Base-by-base conservation (phyloP, 2,329 filamentous ascomycete species). In the Neopestalotiopsis sp. region DNA sequence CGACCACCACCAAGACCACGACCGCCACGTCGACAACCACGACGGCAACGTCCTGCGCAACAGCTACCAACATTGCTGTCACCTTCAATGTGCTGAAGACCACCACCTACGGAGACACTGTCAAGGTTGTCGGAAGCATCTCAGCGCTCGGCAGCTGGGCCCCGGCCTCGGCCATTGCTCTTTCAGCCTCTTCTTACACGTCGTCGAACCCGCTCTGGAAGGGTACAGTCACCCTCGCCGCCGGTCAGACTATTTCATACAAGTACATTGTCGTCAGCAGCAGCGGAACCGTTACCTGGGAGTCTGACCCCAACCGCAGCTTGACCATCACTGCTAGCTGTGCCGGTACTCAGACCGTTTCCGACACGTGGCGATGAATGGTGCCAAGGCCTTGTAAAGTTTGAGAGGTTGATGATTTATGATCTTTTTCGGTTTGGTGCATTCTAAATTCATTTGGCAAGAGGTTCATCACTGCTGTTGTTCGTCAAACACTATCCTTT, bases 181-280 rank as follows among this genome's bases (percentile, higher is more conserved):
- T 94, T 24, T 86, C 84, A 60, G 88, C 91, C 2, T 81, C 80
- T 17, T 75, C 82, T 20, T 94, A 94, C 76, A 90, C 88, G 0
- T 73, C 81, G 2, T 79, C 77, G 42, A 88, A 91, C 73, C 89
- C 87, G 0, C 72, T 92, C 5, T 94, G 92, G 92, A 84, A 81
- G 60, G 84, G 78, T 0, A 86, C 85, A 0, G 75, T 93, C 34
- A 81, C 80, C 1, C 78, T 94, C 17, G 78, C 83, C 0, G 83
- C 88, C 0, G 91, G 90, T 2, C 82, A 83, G 62, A 80, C 78
- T 2, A 81, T 94, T 58, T 75, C 89, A 80, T 94, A 93, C 78
- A 93, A 94, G 81, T 94, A 89, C 75, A 86, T 94, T 73, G 86
- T 88, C 64, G 84, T 91, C 57, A 83, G 83, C 69, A 74, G 78